phyloP scores from a whole-genome alignment of 1,284 basidiomycete species.

The Puccinia horiana region DNA sequence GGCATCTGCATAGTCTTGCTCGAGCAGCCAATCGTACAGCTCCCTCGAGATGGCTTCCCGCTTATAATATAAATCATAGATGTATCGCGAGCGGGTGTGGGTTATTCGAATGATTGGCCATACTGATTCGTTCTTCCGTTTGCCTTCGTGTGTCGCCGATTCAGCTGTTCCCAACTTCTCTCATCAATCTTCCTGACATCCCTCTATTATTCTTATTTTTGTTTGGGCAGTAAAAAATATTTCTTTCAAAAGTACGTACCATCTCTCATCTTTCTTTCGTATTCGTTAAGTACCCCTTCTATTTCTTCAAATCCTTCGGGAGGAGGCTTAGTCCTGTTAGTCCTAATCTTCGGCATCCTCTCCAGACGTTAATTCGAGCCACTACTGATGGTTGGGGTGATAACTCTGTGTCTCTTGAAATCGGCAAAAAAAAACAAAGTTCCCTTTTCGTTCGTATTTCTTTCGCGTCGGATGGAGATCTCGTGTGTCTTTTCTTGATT shows the following conservation, averaged over 20 bases:
- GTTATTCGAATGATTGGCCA: slow-evolving; percentile 99
- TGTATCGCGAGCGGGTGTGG: slow-evolving; percentile 77
- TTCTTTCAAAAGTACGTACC: slow-evolving; percentile 57
- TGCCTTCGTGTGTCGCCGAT: slow-evolving; percentile 95
- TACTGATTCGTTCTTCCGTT: slow-evolving; percentile 91
- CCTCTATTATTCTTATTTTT: background rate
- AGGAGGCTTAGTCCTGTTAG: slow-evolving; percentile 87
- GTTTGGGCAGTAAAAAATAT: background rate
- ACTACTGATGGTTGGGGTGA: too few relatives aligned
- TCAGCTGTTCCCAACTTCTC: slow-evolving; percentile 64
- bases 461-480: too few relatives aligned
- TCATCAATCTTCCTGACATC: background rate
- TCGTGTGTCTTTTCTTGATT: too few relatives aligned
- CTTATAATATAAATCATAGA: slow-evolving; percentile 99
- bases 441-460: too few relatives aligned
- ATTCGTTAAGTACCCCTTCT: slow-evolving; percentile 88
- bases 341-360: slow-evolving; percentile 89
- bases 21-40: slow-evolving; percentile 96
- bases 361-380: too few relatives aligned
- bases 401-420: too few relatives aligned
- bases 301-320: slow-evolving; percentile 98
- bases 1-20: slow-evolving; percentile 94
- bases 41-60: slow-evolving; percentile 90
- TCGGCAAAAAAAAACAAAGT: too few relatives aligned
- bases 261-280: slow-evolving; percentile 93